A percentile compares a stretch with the other conserved stretches of the same genome.
Evolutionary conservation across 495 filamentous ascomycete genomes (phyloP).

Genomic region (Neurospora sublineolata): DNA sequence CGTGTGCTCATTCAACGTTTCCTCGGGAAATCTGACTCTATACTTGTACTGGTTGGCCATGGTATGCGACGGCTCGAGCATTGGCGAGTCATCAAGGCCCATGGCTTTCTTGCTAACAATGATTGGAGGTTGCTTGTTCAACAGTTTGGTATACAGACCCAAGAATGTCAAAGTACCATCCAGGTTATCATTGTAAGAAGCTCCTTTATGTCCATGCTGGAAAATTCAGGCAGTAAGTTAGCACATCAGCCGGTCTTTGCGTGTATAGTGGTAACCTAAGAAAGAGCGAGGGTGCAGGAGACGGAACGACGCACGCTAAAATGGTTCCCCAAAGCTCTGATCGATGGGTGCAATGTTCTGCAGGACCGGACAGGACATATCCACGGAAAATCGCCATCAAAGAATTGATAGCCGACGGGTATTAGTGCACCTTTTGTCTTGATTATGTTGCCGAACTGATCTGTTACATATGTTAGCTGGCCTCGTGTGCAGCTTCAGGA

Average conservation of each 20-base stretch:
- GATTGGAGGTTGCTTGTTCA: slow-evolving; percentile 2
- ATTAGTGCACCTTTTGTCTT: slow-evolving; percentile 16
- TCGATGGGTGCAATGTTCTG: slow-evolving; percentile 6
- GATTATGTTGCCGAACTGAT: not conserved
- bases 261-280: not conserved
- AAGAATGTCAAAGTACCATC: slow-evolving; percentile 17
- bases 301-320: slow-evolving; percentile 12
- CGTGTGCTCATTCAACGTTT: not conserved
- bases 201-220: slow-evolving; percentile 8
- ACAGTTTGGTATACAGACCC: slow-evolving; percentile 5
- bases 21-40: not conserved
- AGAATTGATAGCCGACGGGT: slow-evolving; percentile 13
- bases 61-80: not conserved
- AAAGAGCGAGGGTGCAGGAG: no score
- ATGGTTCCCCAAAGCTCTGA: slow-evolving; percentile 15
- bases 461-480: not conserved
- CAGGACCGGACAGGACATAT: slow-evolving; percentile 22
- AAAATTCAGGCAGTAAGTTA: not conserved
- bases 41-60: not conserved
- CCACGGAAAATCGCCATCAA: slow-evolving; percentile 12
- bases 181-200: slow-evolving; percentile 14
- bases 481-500: not conserved
- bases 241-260: not conserved
- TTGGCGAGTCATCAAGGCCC: slow-evolving; percentile 6
- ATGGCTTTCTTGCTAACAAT: slow-evolving; percentile 8